Base-by-base conservation (phyloP, 2,329 filamentous ascomycete genomes). In the Camptophora hylomeconis region DNA sequence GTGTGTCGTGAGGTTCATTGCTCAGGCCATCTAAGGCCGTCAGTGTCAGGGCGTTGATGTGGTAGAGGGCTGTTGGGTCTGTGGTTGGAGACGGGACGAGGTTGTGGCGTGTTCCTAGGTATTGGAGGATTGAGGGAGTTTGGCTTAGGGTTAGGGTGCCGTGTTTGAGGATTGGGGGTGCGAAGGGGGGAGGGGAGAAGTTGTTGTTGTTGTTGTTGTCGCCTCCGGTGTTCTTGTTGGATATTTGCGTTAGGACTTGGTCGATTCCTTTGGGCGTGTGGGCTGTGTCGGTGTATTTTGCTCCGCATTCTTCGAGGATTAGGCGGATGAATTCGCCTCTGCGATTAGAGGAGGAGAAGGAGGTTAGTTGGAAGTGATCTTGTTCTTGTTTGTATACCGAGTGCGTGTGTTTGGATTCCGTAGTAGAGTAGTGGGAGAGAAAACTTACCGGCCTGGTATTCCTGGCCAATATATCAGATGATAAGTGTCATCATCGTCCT, bases 371-470 rank as follows among this genome's bases (percentile, higher is more conserved):
- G n/a, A n/a, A n/a, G n/a, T n/a, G n/a, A n/a, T n/a, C n/a, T n/a
- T n/a, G n/a, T n/a, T n/a, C n/a, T n/a, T n/a, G n/a, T n/a, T n/a
- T n/a, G n/a, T n/a, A n/a, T n/a, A n/a, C n/a, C n/a, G n/a, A n/a
- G n/a, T n/a, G n/a, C n/a, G n/a, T n/a, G n/a, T n/a, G n/a, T n/a
- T n/a, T n/a, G n/a, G n/a, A n/a, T n/a, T n/a, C n/a, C n/a, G n/a
- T n/a, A n/a, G n/a, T n/a, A n/a, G n/a, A n/a, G n/a, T n/a, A n/a
- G n/a, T n/a, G n/a, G n/a, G n/a, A n/a, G n/a, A n/a, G n/a, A n/a
- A n/a, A n/a, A n/a, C n/a, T n/a, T n/a, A n/a, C n/a, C 80, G 75
- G 21, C 80, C 80, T 18, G 80, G 80, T 15, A 82, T 57, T 11
- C 52, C 53, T 11, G 76, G 75, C 69, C 76, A 80, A 64, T 84